These are phyloP conservation scores for Uromyces viciae-fabae DNA, from an alignment of 1,284 basidiomycete species.

Conservation along the genomic window DNA sequence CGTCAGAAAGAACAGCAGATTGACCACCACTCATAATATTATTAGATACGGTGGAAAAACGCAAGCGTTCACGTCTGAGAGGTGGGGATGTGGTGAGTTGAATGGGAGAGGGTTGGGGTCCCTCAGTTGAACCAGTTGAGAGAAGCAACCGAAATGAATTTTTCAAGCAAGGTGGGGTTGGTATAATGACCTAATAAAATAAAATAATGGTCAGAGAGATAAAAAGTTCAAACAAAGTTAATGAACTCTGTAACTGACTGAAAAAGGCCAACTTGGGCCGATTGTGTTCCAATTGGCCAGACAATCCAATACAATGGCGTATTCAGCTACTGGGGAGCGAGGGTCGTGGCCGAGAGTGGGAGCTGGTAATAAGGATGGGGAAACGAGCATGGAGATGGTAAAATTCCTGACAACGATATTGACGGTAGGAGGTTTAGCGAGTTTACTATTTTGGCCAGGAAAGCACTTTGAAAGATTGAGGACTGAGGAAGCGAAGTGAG, in stretches of 20 bases:
- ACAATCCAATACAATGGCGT: conserved; percentile 37
- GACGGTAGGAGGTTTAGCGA: not conserved
- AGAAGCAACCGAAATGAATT: conserved; percentile 33
- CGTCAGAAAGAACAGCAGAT: conserved; percentile 3
- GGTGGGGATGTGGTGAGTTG: conserved; percentile 32
- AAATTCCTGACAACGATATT: conserved; percentile 40
- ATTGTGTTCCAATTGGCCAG: conserved; percentile 23
- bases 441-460: not conserved
- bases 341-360: not conserved
- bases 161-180: conserved; percentile 30
- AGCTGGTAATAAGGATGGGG: not conserved
- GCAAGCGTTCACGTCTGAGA: conserved; percentile 23
- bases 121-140: conserved; percentile 1
- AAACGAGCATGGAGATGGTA: conserved; percentile 26
- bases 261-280: conserved; percentile 41
- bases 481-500: conserved; percentile 21
- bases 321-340: conserved; percentile 19
- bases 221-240: not conserved
- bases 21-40: not conserved
- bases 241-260: not conserved
- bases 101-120: not conserved
- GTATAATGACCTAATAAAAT: conserved; percentile 28
- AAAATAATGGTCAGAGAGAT: not conserved
- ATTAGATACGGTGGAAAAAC: conserved; percentile 1
- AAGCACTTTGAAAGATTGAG: conserved; percentile 38